These are phyloP conservation scores for Penicilliopsis zonata DNA, from an alignment of 495 filamentous ascomycete species.

Conservation along the genomic window DNA sequence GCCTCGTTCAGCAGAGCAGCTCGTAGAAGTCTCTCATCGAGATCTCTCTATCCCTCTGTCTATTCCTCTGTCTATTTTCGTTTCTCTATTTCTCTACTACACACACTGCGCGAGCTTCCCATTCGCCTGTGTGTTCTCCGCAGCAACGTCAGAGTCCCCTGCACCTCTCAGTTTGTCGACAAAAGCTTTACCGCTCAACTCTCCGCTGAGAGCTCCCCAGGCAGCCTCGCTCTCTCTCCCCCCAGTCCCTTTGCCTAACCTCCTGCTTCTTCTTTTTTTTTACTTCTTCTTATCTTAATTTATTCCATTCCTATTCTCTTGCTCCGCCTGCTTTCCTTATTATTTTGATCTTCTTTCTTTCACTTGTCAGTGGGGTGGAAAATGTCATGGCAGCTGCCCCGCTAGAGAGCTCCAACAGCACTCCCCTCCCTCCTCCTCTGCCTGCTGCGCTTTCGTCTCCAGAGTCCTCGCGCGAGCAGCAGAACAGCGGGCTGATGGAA, in stretches of 20 bases:
- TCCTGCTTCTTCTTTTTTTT: no score
- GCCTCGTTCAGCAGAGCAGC: no score
- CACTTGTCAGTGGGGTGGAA: slow-evolving; percentile 6
- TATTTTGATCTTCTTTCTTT: background rate
- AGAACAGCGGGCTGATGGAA: slow-evolving; percentile 41
- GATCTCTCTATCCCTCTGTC: no score
- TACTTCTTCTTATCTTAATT: background rate
- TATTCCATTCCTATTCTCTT: background rate
- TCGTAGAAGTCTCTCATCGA: no score
- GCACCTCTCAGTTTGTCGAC: background rate
- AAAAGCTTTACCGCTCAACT: background rate
- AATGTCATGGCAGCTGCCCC: slow-evolving; percentile 41
- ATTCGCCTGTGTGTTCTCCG: background rate
- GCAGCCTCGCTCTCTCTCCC: background rate
- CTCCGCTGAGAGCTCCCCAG: background rate
- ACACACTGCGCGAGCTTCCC: background rate
- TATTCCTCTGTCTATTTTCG: no score
- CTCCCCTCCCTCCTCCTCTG: slow-evolving; percentile 33
- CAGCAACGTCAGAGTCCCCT: background rate
- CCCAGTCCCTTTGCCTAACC: background rate
- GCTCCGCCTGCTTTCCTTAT: slow-evolving; percentile 1
- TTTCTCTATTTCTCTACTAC: no score
- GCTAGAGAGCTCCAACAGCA: slow-evolving; percentile 37
- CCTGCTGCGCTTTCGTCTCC: slow-evolving; percentile 18
- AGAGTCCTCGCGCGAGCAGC: slow-evolving; percentile 11